Evolutionary conservation across 208 protist species (phyloP), one percentile per base, ranked within the genome.

Genomic region (Leishmania arabica): DNA sequence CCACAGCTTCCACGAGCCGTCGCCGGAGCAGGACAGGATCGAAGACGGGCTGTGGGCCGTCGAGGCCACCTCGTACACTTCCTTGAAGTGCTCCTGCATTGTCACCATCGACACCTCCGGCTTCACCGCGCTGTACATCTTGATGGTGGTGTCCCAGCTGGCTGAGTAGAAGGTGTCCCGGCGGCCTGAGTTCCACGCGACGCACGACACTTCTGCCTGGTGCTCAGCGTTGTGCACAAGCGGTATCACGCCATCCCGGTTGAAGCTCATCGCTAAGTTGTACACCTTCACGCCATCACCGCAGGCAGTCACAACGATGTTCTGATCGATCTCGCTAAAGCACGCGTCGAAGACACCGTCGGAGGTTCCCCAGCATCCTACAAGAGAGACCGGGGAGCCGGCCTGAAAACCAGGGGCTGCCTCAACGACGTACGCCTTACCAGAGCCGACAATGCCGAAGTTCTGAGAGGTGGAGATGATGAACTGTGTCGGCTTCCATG

Each of bases 1-100:
- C 95, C 95, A 98, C 85, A 98, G 86, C 91, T 97, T 98, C 93
- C 93, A 98, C 65, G 88, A 92, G 73, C 93, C 94, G 72, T 98
- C 95, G 15, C 95, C 95, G 17, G 92, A 95, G 92, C 92, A 96
- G 27, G 94, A 97, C 27, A 97, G 79, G 77, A 98, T 95, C 6
- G 92, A 95, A 3, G 91, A 86, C 58, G 93, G 92, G 74, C 91
- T 95, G 84, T 89, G 89, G 34, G 90, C 73, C 47, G 90, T 93
- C 27, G 86, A 90, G 75, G 93, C 83, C 0, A 96, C 89, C 88
- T 97, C 93, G 86, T 98, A 97, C 21, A 98, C 94, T 89, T 98
- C 93, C 86, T 98, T 98, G 81, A 92, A 86, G 87, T 98, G 95
- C 86, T 93, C 95, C 45, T 86, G 82, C 81, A 95, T 88, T 37